These are phyloP conservation scores for Blakeslea trispora DNA, from an alignment of 371 early-diverging fungal genomes.

Conservation along the genomic window DNA sequence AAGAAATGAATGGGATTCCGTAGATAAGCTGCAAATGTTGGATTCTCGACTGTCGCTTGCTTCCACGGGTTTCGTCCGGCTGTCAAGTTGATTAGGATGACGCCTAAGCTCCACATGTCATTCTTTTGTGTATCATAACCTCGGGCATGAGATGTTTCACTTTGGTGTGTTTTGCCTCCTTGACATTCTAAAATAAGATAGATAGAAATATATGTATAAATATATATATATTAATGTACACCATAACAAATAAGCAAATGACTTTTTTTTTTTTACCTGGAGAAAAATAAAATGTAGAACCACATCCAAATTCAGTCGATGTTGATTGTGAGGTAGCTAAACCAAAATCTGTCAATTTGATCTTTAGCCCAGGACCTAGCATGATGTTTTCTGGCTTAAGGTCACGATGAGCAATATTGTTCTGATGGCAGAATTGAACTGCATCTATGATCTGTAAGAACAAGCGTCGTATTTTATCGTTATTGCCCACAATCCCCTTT, in stretches of 20 bases:
- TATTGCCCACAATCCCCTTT: constrained; percentile 55
- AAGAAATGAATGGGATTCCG: constrained; percentile 63
- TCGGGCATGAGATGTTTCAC: too few species aligned
- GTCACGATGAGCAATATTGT: constrained; percentile 86
- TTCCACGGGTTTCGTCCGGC: constrained; percentile 85
- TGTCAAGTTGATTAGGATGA: constrained; percentile 78
- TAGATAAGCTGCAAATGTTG: constrained; percentile 70
- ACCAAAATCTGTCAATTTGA: constrained; percentile 82
- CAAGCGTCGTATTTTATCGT: constrained; percentile 65
- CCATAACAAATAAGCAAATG: too few species aligned
- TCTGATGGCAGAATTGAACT: constrained; percentile 77
- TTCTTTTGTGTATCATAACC: constrained; percentile 73
- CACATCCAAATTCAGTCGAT: constrained; percentile 78
- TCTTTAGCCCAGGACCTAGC: constrained; percentile 45
- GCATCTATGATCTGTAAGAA: constrained; percentile 85
- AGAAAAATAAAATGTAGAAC: constrained; percentile 90
- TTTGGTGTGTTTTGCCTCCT: constrained; percentile 55
- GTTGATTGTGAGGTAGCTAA: constrained; percentile 68
- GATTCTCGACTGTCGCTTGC: constrained; percentile 68
- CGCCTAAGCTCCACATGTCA: constrained; percentile 85
- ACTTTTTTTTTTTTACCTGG: constrained; percentile 59
- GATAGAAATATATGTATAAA: too few species aligned
- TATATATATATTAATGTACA: too few species aligned
- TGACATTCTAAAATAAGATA: too few species aligned
- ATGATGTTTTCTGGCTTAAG: constrained; percentile 93